Conservation (phyloP, 2,329 filamentous ascomycete species). For the Calonectria naviculata region DNA sequence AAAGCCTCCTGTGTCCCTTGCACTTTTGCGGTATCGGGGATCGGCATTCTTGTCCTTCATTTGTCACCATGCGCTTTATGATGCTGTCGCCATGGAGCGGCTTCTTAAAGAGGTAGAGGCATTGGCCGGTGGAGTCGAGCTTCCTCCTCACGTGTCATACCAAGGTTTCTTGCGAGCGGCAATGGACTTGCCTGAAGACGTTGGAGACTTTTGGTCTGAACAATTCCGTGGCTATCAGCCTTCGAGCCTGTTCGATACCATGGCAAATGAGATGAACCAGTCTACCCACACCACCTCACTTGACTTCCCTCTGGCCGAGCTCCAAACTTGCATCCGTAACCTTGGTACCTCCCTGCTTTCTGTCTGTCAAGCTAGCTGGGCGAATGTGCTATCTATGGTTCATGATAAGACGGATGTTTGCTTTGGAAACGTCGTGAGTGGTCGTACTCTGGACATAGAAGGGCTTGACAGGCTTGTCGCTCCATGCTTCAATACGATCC, state of each 20-base stretch:
- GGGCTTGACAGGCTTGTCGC: slow-evolving; percentile 80
- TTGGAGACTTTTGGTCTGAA: slow-evolving; percentile 74
- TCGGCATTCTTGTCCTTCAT: slow-evolving; percentile 57
- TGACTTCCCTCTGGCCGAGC: slow-evolving; percentile 51
- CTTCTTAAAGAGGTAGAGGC: slow-evolving; percentile 78
- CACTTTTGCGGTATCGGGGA: slow-evolving; percentile 48
- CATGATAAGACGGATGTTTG: slow-evolving; percentile 74
- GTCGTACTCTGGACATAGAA: slow-evolving; percentile 74
- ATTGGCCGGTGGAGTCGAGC: slow-evolving; percentile 56
- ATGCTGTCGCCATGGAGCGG: slow-evolving; percentile 79
- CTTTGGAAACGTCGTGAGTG: slow-evolving; percentile 89
- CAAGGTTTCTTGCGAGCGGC: slow-evolving; percentile 72
- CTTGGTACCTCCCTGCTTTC: slow-evolving; percentile 73
- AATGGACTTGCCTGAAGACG: slow-evolving; percentile 56
- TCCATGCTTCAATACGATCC: slow-evolving; percentile 92
- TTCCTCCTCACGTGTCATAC: slow-evolving; percentile 67
- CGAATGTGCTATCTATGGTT: slow-evolving; percentile 68
- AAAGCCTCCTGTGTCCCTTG: slow-evolving; percentile 58
- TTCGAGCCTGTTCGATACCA: slow-evolving; percentile 37
- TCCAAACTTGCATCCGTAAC: slow-evolving; percentile 62
- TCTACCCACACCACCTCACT: slow-evolving; percentile 43
- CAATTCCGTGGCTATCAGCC: slow-evolving; percentile 64
- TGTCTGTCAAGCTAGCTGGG: slow-evolving; percentile 79
- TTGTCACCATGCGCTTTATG: slow-evolving; percentile 87
- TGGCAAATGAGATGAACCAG: slow-evolving; percentile 39